Evolutionary conservation across 306 rosid species (phyloP).

Genomic region (Carpinus fangiana): DNA sequence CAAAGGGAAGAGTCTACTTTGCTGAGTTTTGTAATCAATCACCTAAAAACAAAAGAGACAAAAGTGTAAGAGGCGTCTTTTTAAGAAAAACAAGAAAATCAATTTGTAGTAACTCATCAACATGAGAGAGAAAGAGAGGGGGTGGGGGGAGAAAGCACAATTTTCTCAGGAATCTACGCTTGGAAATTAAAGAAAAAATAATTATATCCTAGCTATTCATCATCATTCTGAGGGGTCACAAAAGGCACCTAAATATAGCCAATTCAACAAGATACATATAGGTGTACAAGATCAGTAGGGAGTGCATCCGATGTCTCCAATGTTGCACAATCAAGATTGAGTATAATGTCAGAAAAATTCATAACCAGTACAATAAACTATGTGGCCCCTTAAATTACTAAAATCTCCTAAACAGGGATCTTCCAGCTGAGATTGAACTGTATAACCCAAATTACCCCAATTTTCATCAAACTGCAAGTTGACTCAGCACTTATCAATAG

Average conservation of each 20-base stretch:
- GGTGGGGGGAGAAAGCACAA: neutral
- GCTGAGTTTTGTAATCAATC: conserved; percentile 96
- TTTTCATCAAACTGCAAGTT: neutral
- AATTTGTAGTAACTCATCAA: conserved; percentile 15
- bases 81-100: neutral
- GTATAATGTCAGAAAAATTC: neutral
- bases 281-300: conserved; percentile 11
- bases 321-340: neutral
- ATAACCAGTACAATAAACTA: neutral
- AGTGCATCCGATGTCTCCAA: neutral
- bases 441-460: neutral
- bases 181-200: neutral
- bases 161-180: neutral
- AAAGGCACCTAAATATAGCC: conserved; percentile 8
- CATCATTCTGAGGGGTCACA: conserved; percentile 3
- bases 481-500: conserved; percentile 1
- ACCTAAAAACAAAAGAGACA: conserved; percentile 55
- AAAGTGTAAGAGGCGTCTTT: conserved; percentile 17
- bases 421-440: neutral
- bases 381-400: neutral
- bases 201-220: conserved; percentile 2
- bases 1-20: conserved; percentile 92
- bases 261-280: conserved; percentile 3
- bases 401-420: neutral
- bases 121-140: neutral